These are phyloP conservation scores for Cucurbita ficifolia DNA, from an alignment of 306 rosid genomes.

Conservation along the genomic window DNA sequence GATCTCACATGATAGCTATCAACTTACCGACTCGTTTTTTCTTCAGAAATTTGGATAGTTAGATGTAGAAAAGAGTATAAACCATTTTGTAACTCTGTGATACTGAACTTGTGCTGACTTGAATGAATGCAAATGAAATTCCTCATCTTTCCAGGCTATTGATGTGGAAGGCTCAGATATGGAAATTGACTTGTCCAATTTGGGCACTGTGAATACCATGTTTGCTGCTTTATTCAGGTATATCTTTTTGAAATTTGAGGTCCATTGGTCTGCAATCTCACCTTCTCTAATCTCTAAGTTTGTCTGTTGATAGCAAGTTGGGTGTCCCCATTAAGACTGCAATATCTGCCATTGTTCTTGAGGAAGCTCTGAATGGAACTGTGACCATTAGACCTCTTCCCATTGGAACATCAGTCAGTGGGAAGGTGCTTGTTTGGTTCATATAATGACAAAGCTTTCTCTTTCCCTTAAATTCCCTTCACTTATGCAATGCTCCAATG, in stretches of 20 bases:
- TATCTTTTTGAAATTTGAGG: slow-evolving; percentile 9
- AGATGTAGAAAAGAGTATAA: neutral
- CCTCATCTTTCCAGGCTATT: slow-evolving; percentile 43
- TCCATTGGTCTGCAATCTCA: neutral
- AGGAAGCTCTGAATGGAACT: slow-evolving; percentile 92
- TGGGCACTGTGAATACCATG: slow-evolving; percentile 97
- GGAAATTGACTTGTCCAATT: slow-evolving; percentile 97
- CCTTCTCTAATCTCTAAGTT: slow-evolving; percentile 17
- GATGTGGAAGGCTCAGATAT: slow-evolving; percentile 88
- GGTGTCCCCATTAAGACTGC: slow-evolving; percentile 99
- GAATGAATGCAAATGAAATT: no score
- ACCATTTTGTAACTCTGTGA: neutral
- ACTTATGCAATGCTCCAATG: slow-evolving; percentile 18
- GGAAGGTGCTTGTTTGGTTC: slow-evolving; percentile 57
- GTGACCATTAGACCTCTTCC: slow-evolving; percentile 96
- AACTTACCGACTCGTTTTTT: no score
- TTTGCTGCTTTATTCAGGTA: slow-evolving; percentile 99
- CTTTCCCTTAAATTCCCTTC: slow-evolving; percentile 1
- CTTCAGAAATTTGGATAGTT: neutral
- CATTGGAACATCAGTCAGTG: slow-evolving; percentile 86
- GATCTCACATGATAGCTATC: no score
- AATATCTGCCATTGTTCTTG: slow-evolving; percentile 89
- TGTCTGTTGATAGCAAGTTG: slow-evolving; percentile 61
- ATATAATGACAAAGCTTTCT: slow-evolving; percentile 5
- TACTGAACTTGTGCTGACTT: neutral